Percentiles rank a stretch among this genome's conserved stretches.
phyloP scores from a whole-genome alignment of 2,329 filamentous ascomycete genomes.

The Alternaria triticina region DNA sequence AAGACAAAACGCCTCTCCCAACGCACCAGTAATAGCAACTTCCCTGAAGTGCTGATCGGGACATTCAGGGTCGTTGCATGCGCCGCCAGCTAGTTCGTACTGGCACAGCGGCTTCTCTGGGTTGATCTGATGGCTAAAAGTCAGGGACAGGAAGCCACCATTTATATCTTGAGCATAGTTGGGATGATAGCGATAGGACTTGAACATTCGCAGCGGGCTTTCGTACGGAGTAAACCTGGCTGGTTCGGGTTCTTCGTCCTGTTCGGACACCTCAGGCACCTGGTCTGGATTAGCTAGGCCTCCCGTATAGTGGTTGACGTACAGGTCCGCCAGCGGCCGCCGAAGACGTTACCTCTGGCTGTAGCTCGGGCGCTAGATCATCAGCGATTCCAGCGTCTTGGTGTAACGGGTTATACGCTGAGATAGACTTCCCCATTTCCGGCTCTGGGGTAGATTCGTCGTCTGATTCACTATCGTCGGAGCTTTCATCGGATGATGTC shows the following conservation, averaged over 20 bases:
- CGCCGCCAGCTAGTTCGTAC: conserved; percentile 71
- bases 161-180: conserved; percentile 71
- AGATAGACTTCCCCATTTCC: conserved; percentile 13
- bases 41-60: conserved; percentile 79
- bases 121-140: conserved; percentile 91
- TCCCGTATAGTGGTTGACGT: conserved; percentile 16
- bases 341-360: conserved; percentile 26
- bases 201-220: conserved; percentile 82
- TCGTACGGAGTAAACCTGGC: conserved; percentile 70
- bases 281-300: conserved; percentile 25
- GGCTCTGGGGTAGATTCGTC: conserved; percentile 24
- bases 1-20: conserved; percentile 51
- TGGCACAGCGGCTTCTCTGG: conserved; percentile 75
- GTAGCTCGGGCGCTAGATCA: conserved; percentile 51
- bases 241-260: conserved; percentile 21
- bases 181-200: conserved; percentile 88
- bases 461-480: conserved; percentile 30
- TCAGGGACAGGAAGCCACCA: conserved; percentile 85
- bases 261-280: conserved; percentile 14
- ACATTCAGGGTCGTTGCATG: conserved; percentile 78
- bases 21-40: conserved; percentile 74
- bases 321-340: conserved; percentile 21
- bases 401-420: conserved; percentile 16
- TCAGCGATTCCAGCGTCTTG: conserved; percentile 36
- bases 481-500: conserved; percentile 35